A percentile compares a stretch with the other conserved stretches of the same genome.
Conservation (phyloP, 1,284 basidiomycete species). For the Leccinum huronense region DNA sequence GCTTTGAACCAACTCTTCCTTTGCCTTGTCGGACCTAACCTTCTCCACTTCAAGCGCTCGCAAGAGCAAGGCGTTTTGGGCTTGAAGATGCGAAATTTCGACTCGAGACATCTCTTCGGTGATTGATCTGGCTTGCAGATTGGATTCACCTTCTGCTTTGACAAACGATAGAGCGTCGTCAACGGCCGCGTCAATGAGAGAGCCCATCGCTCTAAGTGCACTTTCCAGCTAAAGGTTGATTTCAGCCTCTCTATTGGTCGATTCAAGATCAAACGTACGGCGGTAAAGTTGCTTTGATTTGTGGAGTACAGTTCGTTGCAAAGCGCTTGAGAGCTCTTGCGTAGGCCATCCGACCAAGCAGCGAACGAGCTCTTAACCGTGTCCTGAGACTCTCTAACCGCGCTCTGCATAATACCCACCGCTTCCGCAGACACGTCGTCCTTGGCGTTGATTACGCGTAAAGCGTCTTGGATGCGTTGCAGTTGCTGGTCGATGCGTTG, state of each 20-base stretch:
- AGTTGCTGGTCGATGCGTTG: conserved; percentile 62
- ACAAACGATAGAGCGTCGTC: conserved; percentile 59
- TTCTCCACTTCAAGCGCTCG: conserved; percentile 68
- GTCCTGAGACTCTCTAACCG: conserved; percentile 53
- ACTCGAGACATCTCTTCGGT: conserved; percentile 51
- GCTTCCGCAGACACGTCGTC: conserved; percentile 57
- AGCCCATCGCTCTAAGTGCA: conserved; percentile 49
- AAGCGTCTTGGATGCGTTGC: conserved; percentile 52
- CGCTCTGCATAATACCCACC: conserved; percentile 44
- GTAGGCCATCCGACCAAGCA: conserved; percentile 54
- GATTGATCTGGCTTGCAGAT: conserved; percentile 51
- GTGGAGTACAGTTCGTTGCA: conserved; percentile 46
- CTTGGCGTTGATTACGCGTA: conserved; percentile 57
- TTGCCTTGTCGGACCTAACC: conserved; percentile 60
- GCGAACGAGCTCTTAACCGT: conserved; percentile 52
- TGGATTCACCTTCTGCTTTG: conserved; percentile 51
- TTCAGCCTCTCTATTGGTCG: conserved; percentile 3
- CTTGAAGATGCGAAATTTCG: conserved; percentile 65
- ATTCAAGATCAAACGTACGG: conserved; percentile 36
- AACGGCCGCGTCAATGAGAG: conserved; percentile 60
- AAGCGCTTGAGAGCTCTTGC: conserved; percentile 47
- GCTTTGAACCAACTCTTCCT: conserved; percentile 69
- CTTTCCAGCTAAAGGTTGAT: conserved; percentile 46
- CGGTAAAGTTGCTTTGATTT: conserved; percentile 44
- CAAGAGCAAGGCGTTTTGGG: conserved; percentile 71